These are phyloP conservation scores for Xylariales sp. DNA, from an alignment of 2,329 filamentous ascomycete genomes.

Conservation along the genomic window DNA sequence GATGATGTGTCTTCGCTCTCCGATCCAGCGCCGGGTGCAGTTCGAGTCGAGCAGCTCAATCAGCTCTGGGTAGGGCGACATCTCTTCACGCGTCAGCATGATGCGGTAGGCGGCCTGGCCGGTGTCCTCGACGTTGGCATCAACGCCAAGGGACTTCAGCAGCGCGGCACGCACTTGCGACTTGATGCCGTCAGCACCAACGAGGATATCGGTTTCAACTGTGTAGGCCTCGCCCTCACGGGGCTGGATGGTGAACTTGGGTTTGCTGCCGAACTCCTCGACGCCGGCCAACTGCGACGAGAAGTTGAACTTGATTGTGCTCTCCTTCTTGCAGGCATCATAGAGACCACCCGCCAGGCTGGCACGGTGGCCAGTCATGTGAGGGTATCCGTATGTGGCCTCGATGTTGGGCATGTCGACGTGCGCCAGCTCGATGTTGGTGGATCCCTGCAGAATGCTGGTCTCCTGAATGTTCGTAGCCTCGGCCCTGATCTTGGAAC, in stretches of 20 bases:
- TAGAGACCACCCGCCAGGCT: constrained; percentile 67
- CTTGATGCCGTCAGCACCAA: constrained; percentile 55
- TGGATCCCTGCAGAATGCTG: constrained; percentile 70
- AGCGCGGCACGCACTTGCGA: constrained; percentile 46
- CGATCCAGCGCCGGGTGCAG: constrained; percentile 70
- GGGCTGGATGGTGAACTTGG: constrained; percentile 56
- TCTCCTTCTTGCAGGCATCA: constrained; percentile 61
- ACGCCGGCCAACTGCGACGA: constrained; percentile 51
- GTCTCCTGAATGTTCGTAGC: constrained; percentile 68
- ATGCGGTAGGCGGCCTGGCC: constrained; percentile 77
- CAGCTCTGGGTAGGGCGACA: constrained; percentile 64
- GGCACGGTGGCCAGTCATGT: constrained; percentile 75
- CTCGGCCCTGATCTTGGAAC: constrained; percentile 57
- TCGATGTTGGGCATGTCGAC: constrained; percentile 66
- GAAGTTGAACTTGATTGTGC: constrained; percentile 66
- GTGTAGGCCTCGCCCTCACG: constrained; percentile 49
- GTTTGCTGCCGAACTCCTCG: constrained; percentile 53
- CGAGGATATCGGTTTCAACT: constrained; percentile 48
- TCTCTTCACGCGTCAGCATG: constrained; percentile 65
- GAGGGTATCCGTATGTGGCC: constrained; percentile 66
- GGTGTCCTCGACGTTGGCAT: constrained; percentile 59
- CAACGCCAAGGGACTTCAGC: constrained; percentile 46
- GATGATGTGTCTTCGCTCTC: constrained; percentile 70
- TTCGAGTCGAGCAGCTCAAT: constrained; percentile 63
- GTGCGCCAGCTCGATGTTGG: constrained; percentile 64